Evolutionary conservation across 2,329 filamentous ascomycete species (phyloP), one percentile per base, ranked within the genome.

Genomic region (Bipolaris bicolor): DNA sequence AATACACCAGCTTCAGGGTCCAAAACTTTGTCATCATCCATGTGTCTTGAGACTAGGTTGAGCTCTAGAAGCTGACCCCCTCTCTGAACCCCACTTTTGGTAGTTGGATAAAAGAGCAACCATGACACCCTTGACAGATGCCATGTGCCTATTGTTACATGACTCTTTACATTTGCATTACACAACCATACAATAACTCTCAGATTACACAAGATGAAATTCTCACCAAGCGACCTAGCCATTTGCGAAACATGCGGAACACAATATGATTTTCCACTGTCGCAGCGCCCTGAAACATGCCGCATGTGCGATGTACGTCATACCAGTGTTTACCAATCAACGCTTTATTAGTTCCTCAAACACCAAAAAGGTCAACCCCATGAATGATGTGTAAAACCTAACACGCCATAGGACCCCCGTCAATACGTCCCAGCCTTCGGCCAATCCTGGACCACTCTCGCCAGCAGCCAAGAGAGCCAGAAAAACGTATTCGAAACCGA

Each of bases 161-260:
- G 33, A 34, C 33, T 5, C 33, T 34, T 15, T 26, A 18, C 44
- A 1, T 24, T 7, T 11, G 13, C 33, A 6, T n/a, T 34, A 34
- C 15, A 5, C 49, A 16, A 24, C 9, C 3, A 48, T 15, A 49
- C 37, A 20, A 37, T 3, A 13, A 46, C 3, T 10, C n/a, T 7
- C 36, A 2, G 3, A 22, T 13, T 16, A 31, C 31, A 20, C 33
- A 70, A 18, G 5, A 73, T 74, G 71, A 62, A 64, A 4, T 72
- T 71, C 44, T 57, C 67, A 41, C 69, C 69, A 46, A 74, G 71
- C 37, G 70, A 81, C 52, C 77, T 80, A 33, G 81, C 89, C 34
- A 80, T 91, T 63, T 92, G 89, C 78, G 81, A 79, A 7, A 83
- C 88, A 5, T 92, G 89, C 72, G 89, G 88, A 20, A 90, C 88